phyloP scores from a whole-genome alignment of 192 early-diverging fungal genomes.

The Mortierella claussenii region DNA sequence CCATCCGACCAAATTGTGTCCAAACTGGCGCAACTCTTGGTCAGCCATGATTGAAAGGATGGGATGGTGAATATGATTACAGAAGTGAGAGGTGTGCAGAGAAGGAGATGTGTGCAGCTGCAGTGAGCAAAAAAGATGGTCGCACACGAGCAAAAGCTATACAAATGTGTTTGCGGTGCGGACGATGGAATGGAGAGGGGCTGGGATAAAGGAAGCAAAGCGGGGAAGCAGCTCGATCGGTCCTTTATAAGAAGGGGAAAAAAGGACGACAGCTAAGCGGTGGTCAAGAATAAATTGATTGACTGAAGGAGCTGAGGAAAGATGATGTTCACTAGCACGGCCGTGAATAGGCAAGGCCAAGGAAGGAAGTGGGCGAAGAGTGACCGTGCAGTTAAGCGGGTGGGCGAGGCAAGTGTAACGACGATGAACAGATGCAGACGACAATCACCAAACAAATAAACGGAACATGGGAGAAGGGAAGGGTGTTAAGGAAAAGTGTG shows the following conservation, averaged over 20 bases:
- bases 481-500: background rate
- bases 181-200: background rate
- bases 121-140: background rate
- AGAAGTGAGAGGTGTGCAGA: background rate
- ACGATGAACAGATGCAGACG: background rate
- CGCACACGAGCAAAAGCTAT: background rate
- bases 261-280: no score
- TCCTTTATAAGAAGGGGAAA: no score
- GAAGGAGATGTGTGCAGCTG: background rate
- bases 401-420: background rate
- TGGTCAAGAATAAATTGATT: no score
- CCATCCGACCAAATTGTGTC: constrained; percentile 28
- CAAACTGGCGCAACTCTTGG: constrained; percentile 34
- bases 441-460: background rate
- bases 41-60: constrained; percentile 33
- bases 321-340: no score
- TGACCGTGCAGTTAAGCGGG: background rate
- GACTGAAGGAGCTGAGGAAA: no score
- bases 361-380: background rate
- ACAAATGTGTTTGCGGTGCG: background rate
- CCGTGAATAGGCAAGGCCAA: no score
- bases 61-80: background rate
- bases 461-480: background rate
- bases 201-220: background rate
- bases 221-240: no score